Evolutionary conservation across 176 grass and related monocot genomes (phyloP), one percentile per base, ranked within the genome.

Genomic region (Dactylis glomerata): DNA sequence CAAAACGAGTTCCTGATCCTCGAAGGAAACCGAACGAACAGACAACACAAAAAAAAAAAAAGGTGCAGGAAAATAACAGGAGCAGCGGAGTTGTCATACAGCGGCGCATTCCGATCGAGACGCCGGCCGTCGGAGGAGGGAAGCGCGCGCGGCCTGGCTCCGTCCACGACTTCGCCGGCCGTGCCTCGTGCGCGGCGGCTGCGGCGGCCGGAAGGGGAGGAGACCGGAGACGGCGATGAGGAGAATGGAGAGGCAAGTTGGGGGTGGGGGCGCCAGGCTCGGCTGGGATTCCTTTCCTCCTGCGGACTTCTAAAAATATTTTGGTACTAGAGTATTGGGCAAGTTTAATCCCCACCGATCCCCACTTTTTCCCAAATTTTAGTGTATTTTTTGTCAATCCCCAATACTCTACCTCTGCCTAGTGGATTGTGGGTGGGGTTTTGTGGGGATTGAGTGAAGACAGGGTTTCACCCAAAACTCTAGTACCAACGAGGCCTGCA

Each of bases 271-370:
- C 17, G 67, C 61, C 3, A 50, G 55, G 3, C 28, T 28, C 23
- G 66, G 30, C 26, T 73, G 3, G 66, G 76, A 73, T 49, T 73
- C 41, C 42, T 73, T 68, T 69, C 71, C 47, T 63, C 13, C 80
- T n/a, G n/a, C n/a, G n/a, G n/a, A n/a, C n/a, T n/a, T n/a, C n/a
- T n/a, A n/a, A n/a, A n/a, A n/a, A n/a, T n/a, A n/a, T n/a, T n/a
- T n/a, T n/a, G n/a, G n/a, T n/a, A n/a, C n/a, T n/a, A n/a, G n/a
- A n/a, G n/a, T n/a, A n/a, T n/a, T n/a, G n/a, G n/a, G n/a, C n/a
- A n/a, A n/a, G n/a, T n/a, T n/a, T n/a, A n/a, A n/a, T n/a, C n/a
- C n/a, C n/a, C n/a, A n/a, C n/a, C n/a, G n/a, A n/a, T n/a, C n/a
- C n/a, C n/a, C n/a, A n/a, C n/a, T n/a, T n/a, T n/a, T n/a, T n/a